Base-by-base conservation (phyloP, 2,329 filamentous ascomycete species). In the Aspergillus uvarum region DNA sequence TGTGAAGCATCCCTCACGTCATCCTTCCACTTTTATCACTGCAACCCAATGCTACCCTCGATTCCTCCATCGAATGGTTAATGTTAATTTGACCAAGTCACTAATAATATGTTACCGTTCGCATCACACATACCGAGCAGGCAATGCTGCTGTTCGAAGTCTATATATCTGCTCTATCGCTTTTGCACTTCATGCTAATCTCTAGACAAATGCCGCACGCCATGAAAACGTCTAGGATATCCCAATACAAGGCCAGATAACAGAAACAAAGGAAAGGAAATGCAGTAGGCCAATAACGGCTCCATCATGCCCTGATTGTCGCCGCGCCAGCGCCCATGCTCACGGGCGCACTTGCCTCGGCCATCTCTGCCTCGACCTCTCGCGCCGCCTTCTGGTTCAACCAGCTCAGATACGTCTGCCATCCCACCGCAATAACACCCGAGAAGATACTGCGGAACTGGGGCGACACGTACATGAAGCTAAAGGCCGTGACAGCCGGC, bases 401-500 rank as follows among this genome's bases (percentile, higher is more conserved):
- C 75, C 87, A 90, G 67, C 88, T 91, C 67, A 97, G 72, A 80
- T 96, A 97, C 0, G 91, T 92, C 83, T 96, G 93, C 93, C 93
- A 97, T 0, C 90, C 90, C 54, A 96, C 89, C 1, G 91, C 91
- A 65, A 96, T 84, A 6, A 89, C 78, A 1, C 90, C 91, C 0
- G 89, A 86, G 67, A 96, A 95, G 16, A 96, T 83, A 67, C 87
- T 90, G 54, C 93, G 82, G 75, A 91, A 94, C 70, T 94, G 87
- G 51, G 92, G 81, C 26, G 88, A 86, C 4, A 97, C 80, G 69
- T 91, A 95, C n/a, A 89, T 87, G 70, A 97, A 96, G 74, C 84
- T 93, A 72, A 97, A 88, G 0, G 92, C 92, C 14, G 89, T 96
- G 16, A 96, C 89, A 0, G 87, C 86, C 0, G 93, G 94, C 93